phyloP scores from a whole-genome alignment of 805 yeast genomes.

The Metschnikowia similis region DNA sequence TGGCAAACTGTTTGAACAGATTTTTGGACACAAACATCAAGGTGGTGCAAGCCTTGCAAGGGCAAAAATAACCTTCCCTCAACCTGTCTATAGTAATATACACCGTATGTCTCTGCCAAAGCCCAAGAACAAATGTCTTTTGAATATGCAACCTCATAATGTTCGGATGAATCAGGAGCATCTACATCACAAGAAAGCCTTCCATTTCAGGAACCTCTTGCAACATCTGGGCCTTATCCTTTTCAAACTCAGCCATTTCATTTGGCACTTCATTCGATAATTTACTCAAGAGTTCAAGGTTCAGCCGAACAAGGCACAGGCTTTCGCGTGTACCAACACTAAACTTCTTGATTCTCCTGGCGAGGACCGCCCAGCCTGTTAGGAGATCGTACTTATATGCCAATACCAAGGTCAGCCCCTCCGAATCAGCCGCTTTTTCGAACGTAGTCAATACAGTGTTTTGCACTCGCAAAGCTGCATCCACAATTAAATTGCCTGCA shows the following conservation, averaged over 20 bases:
- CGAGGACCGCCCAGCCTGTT: conserved; percentile 32
- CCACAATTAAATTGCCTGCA: conserved; percentile 14
- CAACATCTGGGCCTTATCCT: conserved; percentile 4
- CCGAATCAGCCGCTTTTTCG: conserved; percentile 12
- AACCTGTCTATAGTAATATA: conserved; percentile 7
- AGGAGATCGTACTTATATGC: conserved; percentile 32
- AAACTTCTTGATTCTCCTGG: conserved; percentile 7
- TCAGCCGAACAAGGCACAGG: neutral
- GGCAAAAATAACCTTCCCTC: conserved; percentile 19
- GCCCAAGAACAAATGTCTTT: neutral
- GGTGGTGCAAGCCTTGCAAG: conserved; percentile 59
- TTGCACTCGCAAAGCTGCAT: conserved; percentile 23
- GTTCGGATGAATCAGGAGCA: too few species aligned
- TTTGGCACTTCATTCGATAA: conserved; percentile 2
- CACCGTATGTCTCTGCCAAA: neutral
- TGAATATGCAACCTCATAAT: too few species aligned
- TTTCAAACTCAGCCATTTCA: conserved; percentile 1
- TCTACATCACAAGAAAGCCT: too few species aligned
- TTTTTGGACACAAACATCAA: conserved; percentile 84
- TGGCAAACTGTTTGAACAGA: conserved; percentile 76
- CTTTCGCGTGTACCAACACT: conserved; percentile 9
- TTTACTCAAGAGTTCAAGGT: neutral
- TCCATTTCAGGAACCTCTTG: conserved; percentile 8
- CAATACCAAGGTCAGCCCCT: conserved; percentile 17
- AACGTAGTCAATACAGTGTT: conserved; percentile 14